A percentile compares a stretch with the other conserved stretches of the same genome.
Evolutionary conservation across 2,329 filamentous ascomycete genomes (phyloP).

Genomic region (Aspergillus fijiensis): DNA sequence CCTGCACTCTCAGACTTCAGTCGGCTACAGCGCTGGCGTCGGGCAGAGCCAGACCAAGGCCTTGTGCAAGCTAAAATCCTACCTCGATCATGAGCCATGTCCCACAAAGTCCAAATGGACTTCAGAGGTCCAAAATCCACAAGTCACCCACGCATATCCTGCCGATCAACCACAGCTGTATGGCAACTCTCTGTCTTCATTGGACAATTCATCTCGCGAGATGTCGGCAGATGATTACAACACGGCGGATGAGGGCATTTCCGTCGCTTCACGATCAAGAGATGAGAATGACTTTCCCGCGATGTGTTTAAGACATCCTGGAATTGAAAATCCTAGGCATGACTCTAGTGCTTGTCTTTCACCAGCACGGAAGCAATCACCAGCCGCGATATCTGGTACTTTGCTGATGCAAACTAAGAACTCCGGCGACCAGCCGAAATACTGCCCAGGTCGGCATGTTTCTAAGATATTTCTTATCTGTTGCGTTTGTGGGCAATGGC

Average conservation of each 20-base stretch:
- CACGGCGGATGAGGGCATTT: constrained; percentile 31
- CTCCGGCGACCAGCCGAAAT: neutral
- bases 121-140: neutral
- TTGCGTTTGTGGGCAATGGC: constrained; percentile 46
- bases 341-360: neutral
- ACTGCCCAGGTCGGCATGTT: constrained; percentile 17
- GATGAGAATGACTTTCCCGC: constrained; percentile 5
- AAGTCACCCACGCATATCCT: neutral
- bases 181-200: constrained; percentile 15
- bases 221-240: constrained; percentile 32
- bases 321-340: neutral
- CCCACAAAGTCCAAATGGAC: neutral
- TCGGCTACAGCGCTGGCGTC: neutral
- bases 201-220: constrained; percentile 18
- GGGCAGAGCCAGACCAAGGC: neutral
- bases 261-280: constrained; percentile 15
- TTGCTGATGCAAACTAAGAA: neutral
- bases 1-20: neutral
- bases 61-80: neutral
- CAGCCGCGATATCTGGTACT: neutral
- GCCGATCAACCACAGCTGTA: neutral
- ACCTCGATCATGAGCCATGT: neutral
- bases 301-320: neutral
- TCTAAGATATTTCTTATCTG: constrained; percentile 46
- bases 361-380: neutral